Percentiles rank a stretch among this genome's conserved stretches.
phyloP scores from a whole-genome alignment of 2,329 filamentous ascomycete genomes.

The Chaetomiaceae sp. region DNA sequence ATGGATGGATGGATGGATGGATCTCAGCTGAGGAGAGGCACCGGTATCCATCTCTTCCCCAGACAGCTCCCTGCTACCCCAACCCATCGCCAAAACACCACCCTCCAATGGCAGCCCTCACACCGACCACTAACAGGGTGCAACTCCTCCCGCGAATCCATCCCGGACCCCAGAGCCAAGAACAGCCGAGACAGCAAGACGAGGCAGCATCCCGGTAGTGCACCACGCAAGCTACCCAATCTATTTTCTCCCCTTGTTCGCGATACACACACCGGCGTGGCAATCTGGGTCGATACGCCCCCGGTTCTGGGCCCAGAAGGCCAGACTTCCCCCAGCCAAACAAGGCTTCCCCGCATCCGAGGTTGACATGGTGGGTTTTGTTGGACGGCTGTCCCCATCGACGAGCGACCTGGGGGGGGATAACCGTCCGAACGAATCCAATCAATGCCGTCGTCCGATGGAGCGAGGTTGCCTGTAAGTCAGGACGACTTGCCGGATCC shows the following conservation, averaged over 20 bases:
- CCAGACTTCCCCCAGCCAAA: too few relatives aligned
- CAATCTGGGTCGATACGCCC: neutral
- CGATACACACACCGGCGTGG: neutral
- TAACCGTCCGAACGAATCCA: neutral
- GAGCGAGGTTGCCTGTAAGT: neutral
- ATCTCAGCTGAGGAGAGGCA: neutral
- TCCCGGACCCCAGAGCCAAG: neutral
- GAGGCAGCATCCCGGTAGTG: neutral
- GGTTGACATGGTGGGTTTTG: neutral
- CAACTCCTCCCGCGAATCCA: neutral
- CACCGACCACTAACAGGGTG: too few relatives aligned
- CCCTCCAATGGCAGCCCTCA: conserved; percentile 1
- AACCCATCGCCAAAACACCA: neutral
- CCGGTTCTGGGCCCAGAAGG: neutral
- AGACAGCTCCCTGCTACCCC: conserved; percentile 7
- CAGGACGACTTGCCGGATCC: conserved; percentile 10
- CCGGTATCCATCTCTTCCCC: neutral
- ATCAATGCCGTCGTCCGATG: neutral
- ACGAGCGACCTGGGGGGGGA: neutral
- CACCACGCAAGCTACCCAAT: conserved; percentile 1
- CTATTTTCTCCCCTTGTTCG: neutral
- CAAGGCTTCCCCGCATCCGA: conserved; percentile 11
- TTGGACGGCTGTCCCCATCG: neutral
- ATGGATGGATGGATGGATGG: too few relatives aligned
- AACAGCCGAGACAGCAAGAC: neutral